phyloP scores from a whole-genome alignment of 768 basidiomycete genomes.

The Asterophora lycoperdoides region DNA sequence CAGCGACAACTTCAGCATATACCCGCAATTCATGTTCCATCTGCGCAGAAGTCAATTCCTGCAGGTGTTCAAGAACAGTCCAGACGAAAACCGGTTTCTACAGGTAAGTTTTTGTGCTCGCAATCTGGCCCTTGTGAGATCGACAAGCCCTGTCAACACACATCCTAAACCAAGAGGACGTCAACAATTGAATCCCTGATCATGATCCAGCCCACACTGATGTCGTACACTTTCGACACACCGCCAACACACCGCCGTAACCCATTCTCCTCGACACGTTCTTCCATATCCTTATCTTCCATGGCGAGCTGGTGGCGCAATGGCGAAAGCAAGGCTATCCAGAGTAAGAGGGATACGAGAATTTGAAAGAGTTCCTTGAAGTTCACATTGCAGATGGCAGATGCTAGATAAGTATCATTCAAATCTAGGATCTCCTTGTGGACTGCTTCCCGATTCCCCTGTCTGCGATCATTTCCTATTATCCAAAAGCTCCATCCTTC shows the following conservation, averaged over 20 bases:
- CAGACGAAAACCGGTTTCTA: constrained; percentile 99
- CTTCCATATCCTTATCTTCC: constrained; percentile 99
- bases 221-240: constrained; percentile 95
- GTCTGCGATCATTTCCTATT: constrained; percentile 98
- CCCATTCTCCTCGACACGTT: constrained; percentile 97
- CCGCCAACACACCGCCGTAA: constrained; percentile 85
- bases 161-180: constrained; percentile 93
- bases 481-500: constrained; percentile 95
- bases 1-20: constrained; percentile 95
- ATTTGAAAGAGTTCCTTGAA: constrained; percentile 92
- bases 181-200: constrained; percentile 98
- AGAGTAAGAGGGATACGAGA: constrained; percentile 98
- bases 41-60: constrained; percentile 94
- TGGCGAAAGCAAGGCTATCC: constrained; percentile 99
- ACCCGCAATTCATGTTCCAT: constrained; percentile 99
- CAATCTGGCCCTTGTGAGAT: no score
- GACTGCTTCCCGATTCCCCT: constrained; percentile 95
- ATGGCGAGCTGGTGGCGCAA: constrained; percentile 93
- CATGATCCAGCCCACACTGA: constrained; percentile 99
- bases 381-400: constrained; percentile 83
- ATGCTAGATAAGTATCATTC: constrained; percentile 55
- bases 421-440: constrained; percentile 83
- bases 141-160: constrained; percentile 48
- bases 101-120: constrained; percentile 46
- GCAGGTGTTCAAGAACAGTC: constrained; percentile 99